Evolutionary conservation across 2,329 filamentous ascomycete genomes (phyloP).

Genomic region (Didymella sp.): DNA sequence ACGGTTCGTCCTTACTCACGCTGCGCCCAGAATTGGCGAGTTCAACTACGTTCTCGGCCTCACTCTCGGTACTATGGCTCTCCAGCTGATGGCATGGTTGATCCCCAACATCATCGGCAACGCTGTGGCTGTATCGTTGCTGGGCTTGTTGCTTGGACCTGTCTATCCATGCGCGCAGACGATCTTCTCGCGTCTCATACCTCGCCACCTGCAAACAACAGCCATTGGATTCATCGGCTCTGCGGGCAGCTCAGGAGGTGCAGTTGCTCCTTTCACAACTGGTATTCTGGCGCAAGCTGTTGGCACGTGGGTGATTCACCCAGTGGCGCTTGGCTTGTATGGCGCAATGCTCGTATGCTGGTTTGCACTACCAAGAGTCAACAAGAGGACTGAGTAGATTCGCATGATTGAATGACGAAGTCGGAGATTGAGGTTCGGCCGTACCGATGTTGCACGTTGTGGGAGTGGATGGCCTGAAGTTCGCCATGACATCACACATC

Average conservation of each 20-base stretch:
- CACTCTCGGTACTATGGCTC: slow-evolving; percentile 66
- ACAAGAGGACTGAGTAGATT: slow-evolving; percentile 67
- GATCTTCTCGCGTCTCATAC: slow-evolving; percentile 68
- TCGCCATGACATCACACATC: slow-evolving; percentile 19
- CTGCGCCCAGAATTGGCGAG: slow-evolving; percentile 73
- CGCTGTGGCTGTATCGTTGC: slow-evolving; percentile 60
- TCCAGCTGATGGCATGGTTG: slow-evolving; percentile 80
- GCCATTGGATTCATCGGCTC: slow-evolving; percentile 72
- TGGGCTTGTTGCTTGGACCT: slow-evolving; percentile 78
- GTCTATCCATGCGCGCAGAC: slow-evolving; percentile 77
- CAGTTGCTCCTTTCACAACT: slow-evolving; percentile 70
- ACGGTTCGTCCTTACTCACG: slow-evolving; percentile 72
- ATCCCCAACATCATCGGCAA: slow-evolving; percentile 71
- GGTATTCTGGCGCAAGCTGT: slow-evolving; percentile 67
- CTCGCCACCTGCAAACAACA: slow-evolving; percentile 65
- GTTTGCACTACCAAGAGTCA: slow-evolving; percentile 63
- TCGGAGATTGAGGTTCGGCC: background rate
- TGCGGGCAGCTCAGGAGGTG: slow-evolving; percentile 73
- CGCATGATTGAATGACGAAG: background rate
- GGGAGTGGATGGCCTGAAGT: slow-evolving; percentile 6
- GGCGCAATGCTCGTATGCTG: slow-evolving; percentile 70
- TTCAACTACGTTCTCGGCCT: slow-evolving; percentile 71
- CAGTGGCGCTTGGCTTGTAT: slow-evolving; percentile 72
- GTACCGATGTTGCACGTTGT: background rate
- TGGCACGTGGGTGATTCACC: slow-evolving; percentile 69